phyloP scores from a whole-genome alignment of 2,329 filamentous ascomycete genomes.

The Pyricularia grisea region DNA sequence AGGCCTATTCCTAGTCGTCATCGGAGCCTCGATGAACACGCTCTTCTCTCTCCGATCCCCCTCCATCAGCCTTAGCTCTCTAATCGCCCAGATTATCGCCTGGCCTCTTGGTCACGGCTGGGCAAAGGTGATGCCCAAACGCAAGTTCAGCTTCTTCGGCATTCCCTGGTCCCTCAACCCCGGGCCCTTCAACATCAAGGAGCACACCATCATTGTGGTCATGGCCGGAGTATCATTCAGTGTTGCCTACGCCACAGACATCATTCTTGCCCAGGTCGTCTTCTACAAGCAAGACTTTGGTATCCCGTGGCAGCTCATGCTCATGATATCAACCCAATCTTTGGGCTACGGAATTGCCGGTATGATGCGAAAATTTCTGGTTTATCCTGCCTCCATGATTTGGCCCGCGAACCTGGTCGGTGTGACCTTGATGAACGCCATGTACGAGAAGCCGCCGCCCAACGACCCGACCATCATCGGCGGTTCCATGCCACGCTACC shows the following conservation, averaged over 20 bases:
- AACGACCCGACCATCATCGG: slow-evolving; percentile 45
- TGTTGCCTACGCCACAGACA: slow-evolving; percentile 64
- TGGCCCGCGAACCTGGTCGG: slow-evolving; percentile 62
- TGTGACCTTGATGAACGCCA: slow-evolving; percentile 59
- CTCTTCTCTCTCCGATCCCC: slow-evolving; percentile 54
- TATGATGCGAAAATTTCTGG: slow-evolving; percentile 54
- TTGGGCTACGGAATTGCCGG: slow-evolving; percentile 62
- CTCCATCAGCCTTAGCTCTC: slow-evolving; percentile 48
- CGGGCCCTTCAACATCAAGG: slow-evolving; percentile 61
- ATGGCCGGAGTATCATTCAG: slow-evolving; percentile 65
- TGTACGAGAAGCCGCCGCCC: slow-evolving; percentile 52
- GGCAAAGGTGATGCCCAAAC: slow-evolving; percentile 44
- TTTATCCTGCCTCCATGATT: slow-evolving; percentile 62
- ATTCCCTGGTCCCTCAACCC: slow-evolving; percentile 51
- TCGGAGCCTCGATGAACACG: slow-evolving; percentile 53
- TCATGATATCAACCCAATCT: slow-evolving; percentile 60
- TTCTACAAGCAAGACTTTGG: slow-evolving; percentile 67
- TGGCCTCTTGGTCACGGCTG: slow-evolving; percentile 55
- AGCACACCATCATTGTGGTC: slow-evolving; percentile 58
- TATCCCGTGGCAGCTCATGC: slow-evolving; percentile 54
- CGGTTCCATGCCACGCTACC: slow-evolving; percentile 52
- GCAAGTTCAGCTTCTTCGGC: slow-evolving; percentile 42
- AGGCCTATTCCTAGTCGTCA: slow-evolving; percentile 43
- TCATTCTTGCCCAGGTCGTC: slow-evolving; percentile 59
- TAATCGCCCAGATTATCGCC: slow-evolving; percentile 55